Evolutionary conservation across 441 rosid species (phyloP).

Genomic region (Adansonia madagascariensis): DNA sequence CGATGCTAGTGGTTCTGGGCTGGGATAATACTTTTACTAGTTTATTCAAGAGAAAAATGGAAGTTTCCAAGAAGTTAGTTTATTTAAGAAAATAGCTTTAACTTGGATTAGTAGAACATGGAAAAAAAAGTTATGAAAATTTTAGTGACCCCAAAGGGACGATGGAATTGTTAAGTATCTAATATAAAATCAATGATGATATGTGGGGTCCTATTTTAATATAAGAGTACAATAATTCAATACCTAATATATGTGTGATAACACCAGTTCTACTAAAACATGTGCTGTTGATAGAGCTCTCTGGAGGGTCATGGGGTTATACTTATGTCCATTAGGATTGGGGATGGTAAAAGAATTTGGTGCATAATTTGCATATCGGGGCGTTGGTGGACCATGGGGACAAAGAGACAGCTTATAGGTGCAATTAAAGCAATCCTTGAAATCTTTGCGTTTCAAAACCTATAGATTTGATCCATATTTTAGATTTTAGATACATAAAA

Average conservation of each 20-base stretch:
- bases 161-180: no score
- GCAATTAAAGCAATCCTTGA: neutral
- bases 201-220: no score
- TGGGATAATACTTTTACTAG: neutral
- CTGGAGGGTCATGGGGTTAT: no score
- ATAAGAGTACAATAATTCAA: no score
- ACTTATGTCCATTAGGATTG: no score
- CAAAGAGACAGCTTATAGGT: neutral
- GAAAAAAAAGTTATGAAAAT: no score
- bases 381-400: neutral
- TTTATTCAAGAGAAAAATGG: conserved; percentile 3
- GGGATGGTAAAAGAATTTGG: neutral
- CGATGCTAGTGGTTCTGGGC: conserved; percentile 2
- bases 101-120: neutral
- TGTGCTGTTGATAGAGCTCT: neutral
- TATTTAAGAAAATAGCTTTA: neutral
- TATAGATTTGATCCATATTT: neutral
- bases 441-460: neutral
- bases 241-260: no score
- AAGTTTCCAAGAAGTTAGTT: conserved; percentile 21
- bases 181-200: no score
- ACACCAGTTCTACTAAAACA: no score
- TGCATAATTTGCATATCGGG: neutral
- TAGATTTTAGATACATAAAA: no score
- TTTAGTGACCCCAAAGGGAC: no score